Evolutionary conservation across 352 stramenopile species (phyloP).

Genomic region (Pseudoperonospora humuli): DNA sequence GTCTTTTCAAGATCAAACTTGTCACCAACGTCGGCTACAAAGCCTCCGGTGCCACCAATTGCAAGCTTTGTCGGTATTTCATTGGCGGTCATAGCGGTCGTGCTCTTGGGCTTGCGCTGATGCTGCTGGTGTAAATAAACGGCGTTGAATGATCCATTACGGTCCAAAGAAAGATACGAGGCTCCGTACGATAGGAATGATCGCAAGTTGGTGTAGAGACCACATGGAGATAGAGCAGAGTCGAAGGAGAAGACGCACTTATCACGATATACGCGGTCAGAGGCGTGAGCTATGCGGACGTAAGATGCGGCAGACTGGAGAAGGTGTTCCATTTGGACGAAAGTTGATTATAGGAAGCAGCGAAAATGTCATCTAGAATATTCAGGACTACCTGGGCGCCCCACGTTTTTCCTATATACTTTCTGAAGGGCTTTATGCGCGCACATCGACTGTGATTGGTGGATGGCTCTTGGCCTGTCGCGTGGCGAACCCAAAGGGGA

Average conservation of each 20-base stretch:
- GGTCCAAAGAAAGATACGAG: constrained; percentile 54
- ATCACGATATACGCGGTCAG: constrained; percentile 90
- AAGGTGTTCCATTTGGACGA: not conserved
- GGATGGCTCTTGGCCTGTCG: too few species aligned
- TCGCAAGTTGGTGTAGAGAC: constrained; percentile 89
- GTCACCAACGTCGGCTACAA: constrained; percentile 77
- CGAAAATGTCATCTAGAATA: too few species aligned
- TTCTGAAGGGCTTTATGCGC: too few species aligned
- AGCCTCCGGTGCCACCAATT: constrained; percentile 94
- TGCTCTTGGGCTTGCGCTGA: constrained; percentile 27
- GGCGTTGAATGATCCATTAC: constrained; percentile 13
- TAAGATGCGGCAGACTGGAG: constrained; percentile 24
- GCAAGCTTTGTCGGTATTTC: constrained; percentile 86
- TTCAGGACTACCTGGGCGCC: too few species aligned
- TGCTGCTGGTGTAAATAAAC: constrained; percentile 80
- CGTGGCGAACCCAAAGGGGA: too few species aligned
- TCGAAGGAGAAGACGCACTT: constrained; percentile 98
- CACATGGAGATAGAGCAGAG: constrained; percentile 53
- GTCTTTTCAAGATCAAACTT: constrained; percentile 85
- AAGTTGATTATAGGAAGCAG: too few species aligned
- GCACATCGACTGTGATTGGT: too few species aligned
- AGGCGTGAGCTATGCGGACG: constrained; percentile 43
- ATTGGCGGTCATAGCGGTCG: not conserved
- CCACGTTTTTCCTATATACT: too few species aligned
- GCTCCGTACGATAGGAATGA: constrained; percentile 90